These are phyloP conservation scores for Ceratobasidium sp. DNA, from an alignment of 1,284 basidiomycete species.

Conservation along the genomic window DNA sequence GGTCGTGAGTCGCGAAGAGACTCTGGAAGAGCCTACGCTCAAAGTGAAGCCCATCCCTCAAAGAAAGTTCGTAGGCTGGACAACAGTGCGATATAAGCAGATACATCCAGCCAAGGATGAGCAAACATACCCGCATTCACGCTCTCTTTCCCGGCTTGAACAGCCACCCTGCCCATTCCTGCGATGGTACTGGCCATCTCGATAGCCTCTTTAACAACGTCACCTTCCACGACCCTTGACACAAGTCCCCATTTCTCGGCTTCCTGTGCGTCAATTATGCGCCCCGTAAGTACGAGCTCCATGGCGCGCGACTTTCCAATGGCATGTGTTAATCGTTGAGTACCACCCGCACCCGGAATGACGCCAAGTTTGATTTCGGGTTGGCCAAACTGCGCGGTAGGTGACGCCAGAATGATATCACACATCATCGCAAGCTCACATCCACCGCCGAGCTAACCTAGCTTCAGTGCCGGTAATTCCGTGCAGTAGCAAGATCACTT, in stretches of 20 bases:
- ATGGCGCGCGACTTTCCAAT: slow-evolving; percentile 87
- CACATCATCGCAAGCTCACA: slow-evolving; percentile 88
- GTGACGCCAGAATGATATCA: slow-evolving; percentile 92
- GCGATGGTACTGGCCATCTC: slow-evolving; percentile 85
- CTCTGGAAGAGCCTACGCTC: slow-evolving; percentile 94
- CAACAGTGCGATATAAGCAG: not conserved
- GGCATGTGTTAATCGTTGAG: slow-evolving; percentile 84
- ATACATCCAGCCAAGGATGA: not conserved
- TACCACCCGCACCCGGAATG: slow-evolving; percentile 96
- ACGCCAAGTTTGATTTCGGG: slow-evolving; percentile 92
- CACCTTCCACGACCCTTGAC: slow-evolving; percentile 81
- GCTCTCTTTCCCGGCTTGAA: slow-evolving; percentile 94
- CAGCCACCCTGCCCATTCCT: slow-evolving; percentile 84
- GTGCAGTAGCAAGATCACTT: slow-evolving; percentile 53
- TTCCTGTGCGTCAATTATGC: slow-evolving; percentile 70
- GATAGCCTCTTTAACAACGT: slow-evolving; percentile 90
- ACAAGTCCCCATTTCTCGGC: slow-evolving; percentile 85
- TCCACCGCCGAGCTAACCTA: slow-evolving; percentile 82
- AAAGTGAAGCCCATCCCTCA: slow-evolving; percentile 86
- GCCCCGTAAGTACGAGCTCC: slow-evolving; percentile 85
- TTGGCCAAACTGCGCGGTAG: slow-evolving; percentile 93
- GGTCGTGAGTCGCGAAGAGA: slow-evolving; percentile 94
- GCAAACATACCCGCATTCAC: slow-evolving; percentile 82
- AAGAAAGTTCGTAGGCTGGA: slow-evolving; percentile 81
- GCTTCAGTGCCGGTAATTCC: not conserved